phyloP scores from a whole-genome alignment of 441 rosid species.

The Populus hybrid region DNA sequence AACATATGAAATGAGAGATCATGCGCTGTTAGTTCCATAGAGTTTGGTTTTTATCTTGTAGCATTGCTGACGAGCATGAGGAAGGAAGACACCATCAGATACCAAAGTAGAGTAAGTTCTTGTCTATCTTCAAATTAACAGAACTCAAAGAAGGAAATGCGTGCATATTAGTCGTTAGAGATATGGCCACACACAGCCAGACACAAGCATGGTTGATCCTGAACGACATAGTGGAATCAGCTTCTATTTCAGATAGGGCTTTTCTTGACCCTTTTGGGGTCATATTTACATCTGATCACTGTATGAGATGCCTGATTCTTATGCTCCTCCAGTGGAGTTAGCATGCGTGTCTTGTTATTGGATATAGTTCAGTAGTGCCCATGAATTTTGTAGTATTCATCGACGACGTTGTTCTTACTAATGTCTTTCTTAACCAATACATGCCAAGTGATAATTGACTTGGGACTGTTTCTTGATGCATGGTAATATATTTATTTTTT shows the following conservation, averaged over 20 bases:
- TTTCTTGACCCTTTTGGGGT: not conserved
- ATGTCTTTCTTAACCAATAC: not conserved
- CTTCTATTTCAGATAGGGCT: not conserved
- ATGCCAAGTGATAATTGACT: not conserved
- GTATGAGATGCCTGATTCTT: not conserved
- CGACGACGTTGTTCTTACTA: not conserved
- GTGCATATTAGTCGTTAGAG: not conserved
- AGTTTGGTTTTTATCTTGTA: not conserved
- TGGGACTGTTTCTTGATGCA: not conserved
- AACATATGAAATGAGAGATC: not conserved
- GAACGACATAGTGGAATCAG: not conserved
- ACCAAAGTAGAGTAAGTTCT: not conserved
- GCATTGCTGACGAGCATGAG: not conserved
- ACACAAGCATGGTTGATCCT: too few relatives aligned
- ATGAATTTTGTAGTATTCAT: not conserved
- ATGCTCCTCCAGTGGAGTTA: not conserved
- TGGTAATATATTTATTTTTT: too few relatives aligned
- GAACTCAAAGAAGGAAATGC: not conserved
- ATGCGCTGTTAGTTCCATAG: not conserved
- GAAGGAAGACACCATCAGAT: not conserved
- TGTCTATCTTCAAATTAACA: not conserved
- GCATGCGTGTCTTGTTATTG: not conserved
- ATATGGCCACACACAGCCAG: not conserved
- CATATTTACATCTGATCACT: not conserved
- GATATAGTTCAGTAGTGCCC: not conserved